These are phyloP conservation scores for Eucalyptus sp. DNA, from an alignment of 345 rosid genomes.

Conservation along the genomic window DNA sequence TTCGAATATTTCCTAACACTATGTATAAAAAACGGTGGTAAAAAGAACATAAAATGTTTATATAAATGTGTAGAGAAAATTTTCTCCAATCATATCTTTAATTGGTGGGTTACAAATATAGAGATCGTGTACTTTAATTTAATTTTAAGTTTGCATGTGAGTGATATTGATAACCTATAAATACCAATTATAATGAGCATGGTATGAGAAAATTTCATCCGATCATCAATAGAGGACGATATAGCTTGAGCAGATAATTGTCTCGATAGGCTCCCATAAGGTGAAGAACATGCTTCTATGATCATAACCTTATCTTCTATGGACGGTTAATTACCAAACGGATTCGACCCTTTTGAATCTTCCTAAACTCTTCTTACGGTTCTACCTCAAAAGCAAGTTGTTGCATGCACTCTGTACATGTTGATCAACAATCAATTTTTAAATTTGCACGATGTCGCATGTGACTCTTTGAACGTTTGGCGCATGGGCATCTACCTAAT, in stretches of 20 bases:
- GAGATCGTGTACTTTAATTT: fast-evolving
- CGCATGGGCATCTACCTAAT: neutral
- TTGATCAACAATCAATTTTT: neutral
- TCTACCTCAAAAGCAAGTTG: neutral
- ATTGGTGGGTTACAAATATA: neutral
- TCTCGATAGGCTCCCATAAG: neutral
- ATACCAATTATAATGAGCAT: neutral
- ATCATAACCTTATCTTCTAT: neutral
- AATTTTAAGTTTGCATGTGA: neutral
- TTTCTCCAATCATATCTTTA: fast-evolving
- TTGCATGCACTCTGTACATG: neutral
- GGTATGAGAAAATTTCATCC: neutral
- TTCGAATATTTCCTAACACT: neutral
- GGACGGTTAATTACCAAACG: neutral
- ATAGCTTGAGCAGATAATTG: neutral
- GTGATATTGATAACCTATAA: neutral
- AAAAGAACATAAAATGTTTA: neutral
- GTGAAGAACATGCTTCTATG: neutral
- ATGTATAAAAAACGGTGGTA: neutral
- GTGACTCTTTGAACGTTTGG: neutral
- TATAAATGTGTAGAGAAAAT: neutral
- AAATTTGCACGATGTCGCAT: neutral
- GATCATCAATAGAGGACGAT: fast-evolving
- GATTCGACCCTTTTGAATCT: neutral
- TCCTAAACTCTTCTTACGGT: neutral